Conservation (phyloP, 768 basidiomycete species). For the Suillus spraguei region DNA sequence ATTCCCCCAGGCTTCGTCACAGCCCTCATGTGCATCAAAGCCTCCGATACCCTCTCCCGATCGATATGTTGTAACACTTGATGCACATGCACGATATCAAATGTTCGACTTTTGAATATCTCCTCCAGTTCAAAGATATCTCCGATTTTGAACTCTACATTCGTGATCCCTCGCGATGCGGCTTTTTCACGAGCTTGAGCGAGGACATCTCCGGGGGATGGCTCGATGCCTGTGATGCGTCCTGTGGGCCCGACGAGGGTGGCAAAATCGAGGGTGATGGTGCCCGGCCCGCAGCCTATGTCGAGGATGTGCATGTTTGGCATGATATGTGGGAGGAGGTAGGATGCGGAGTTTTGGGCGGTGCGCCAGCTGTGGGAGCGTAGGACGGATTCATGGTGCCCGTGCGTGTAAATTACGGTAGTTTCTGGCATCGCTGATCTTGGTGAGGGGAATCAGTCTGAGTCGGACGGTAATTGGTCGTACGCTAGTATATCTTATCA, state of each 20-base stretch:
- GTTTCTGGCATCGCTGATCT: conserved; percentile 12
- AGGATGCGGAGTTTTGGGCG: conserved; percentile 43
- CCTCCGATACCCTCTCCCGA: conserved; percentile 36
- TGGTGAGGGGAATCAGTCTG: not conserved
- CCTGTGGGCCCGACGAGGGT: conserved; percentile 39
- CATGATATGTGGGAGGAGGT: conserved; percentile 39
- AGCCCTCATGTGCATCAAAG: conserved; percentile 49
- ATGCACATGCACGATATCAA: conserved; percentile 53
- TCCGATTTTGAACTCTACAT: conserved; percentile 43
- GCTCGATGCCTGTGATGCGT: conserved; percentile 46
- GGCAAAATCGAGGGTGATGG: conserved; percentile 49
- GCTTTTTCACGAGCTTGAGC: conserved; percentile 36
- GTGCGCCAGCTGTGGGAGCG: conserved; percentile 41
- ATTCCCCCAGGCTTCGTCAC: conserved; percentile 49
- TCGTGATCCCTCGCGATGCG: conserved; percentile 29
- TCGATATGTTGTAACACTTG: conserved; percentile 52
- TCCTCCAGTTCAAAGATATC: conserved; percentile 40
- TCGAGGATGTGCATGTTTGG: conserved; percentile 48
- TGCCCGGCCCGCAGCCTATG: conserved; percentile 55
- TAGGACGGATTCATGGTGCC: conserved; percentile 36
- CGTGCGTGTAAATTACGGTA: conserved; percentile 22
- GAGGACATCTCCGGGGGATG: conserved; percentile 33
- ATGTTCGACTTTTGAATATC: conserved; percentile 35
- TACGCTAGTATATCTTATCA: not conserved
- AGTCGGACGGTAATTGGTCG: not conserved